Percentiles rank a stretch among this genome's conserved stretches.
phyloP scores from a whole-genome alignment of 2,329 filamentous ascomycete genomes.

The Atkinsonella hypoxylon region DNA sequence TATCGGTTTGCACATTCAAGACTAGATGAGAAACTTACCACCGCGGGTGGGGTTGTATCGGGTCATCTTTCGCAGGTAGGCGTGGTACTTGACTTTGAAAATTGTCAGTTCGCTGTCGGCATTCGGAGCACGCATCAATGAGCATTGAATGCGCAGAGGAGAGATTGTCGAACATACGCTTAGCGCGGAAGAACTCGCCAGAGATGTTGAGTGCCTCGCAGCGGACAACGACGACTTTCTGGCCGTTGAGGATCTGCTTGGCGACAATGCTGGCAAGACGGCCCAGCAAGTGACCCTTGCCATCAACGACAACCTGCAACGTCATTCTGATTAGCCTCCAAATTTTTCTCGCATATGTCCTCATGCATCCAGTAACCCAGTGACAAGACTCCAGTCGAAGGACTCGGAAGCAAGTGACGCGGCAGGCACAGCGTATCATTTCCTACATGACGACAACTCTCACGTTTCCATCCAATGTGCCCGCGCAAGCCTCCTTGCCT shows the following conservation, averaged over 20 bases:
- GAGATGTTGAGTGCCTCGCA: constrained; percentile 99
- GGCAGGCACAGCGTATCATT: constrained; percentile 3
- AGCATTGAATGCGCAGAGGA: not conserved
- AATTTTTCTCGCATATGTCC: constrained; percentile 5
- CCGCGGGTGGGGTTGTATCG: constrained; percentile 98
- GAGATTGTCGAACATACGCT: constrained; percentile 66
- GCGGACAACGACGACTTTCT: constrained; percentile 99
- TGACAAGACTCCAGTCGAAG: not conserved
- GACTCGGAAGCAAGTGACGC: not conserved
- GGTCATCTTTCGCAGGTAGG: constrained; percentile 99
- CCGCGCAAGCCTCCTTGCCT: constrained; percentile 5
- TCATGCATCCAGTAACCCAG: not conserved
- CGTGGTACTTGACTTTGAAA: constrained; percentile 93
- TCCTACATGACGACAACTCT: not conserved
- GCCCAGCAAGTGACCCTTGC: constrained; percentile 99
- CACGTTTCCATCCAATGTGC: constrained; percentile 2
- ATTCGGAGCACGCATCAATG: not conserved
- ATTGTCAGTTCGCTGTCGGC: constrained; percentile 32
- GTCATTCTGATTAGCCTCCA: constrained; percentile 14
- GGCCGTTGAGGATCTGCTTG: constrained; percentile 97
- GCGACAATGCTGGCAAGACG: constrained; percentile 95
- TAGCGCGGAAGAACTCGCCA: constrained; percentile 99
- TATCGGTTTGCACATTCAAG: constrained; percentile 14
- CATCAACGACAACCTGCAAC: constrained; percentile 88
- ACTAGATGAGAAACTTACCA: constrained; percentile 47